phyloP scores from a whole-genome alignment of 2,329 filamentous ascomycete genomes.

The Penicillium sp. region DNA sequence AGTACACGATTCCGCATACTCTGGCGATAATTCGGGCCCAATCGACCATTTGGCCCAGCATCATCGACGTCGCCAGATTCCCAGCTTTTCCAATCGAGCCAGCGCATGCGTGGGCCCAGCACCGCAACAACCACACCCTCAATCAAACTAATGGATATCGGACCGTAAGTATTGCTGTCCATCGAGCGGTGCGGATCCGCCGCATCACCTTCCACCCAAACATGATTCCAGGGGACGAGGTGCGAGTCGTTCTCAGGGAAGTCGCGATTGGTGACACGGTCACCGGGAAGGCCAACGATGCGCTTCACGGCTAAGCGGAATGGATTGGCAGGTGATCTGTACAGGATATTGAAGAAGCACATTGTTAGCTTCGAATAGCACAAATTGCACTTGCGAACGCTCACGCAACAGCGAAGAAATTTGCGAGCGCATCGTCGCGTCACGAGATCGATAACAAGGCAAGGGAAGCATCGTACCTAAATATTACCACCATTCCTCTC shows the following conservation, averaged over 20 bases:
- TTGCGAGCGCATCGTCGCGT: neutral
- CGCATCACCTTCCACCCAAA: constrained; percentile 94
- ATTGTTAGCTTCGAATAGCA: neutral
- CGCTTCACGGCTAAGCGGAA: constrained; percentile 71
- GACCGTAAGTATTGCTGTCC: constrained; percentile 89
- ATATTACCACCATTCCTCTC: constrained; percentile 69
- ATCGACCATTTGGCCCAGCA: constrained; percentile 20
- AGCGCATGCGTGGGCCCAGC: constrained; percentile 54
- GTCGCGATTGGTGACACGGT: constrained; percentile 61
- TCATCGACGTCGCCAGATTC: constrained; percentile 22
- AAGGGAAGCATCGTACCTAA: constrained; percentile 34
- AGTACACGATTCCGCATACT: constrained; percentile 32
- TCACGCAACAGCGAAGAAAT: neutral
- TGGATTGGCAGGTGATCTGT: constrained; percentile 64
- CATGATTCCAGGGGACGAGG: constrained; percentile 71
- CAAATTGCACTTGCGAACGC: no score
- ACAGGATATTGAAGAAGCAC: neutral
- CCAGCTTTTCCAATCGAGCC: constrained; percentile 35
- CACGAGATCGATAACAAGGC: neutral
- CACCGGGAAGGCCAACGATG: constrained; percentile 73
- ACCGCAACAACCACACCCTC: constrained; percentile 68
- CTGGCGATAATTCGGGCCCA: constrained; percentile 27
- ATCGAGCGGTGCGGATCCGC: constrained; percentile 56
- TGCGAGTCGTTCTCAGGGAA: constrained; percentile 51
- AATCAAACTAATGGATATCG: constrained; percentile 68